Base-by-base conservation (phyloP, 1,284 basidiomycete species). In the Serendipita sp. region DNA sequence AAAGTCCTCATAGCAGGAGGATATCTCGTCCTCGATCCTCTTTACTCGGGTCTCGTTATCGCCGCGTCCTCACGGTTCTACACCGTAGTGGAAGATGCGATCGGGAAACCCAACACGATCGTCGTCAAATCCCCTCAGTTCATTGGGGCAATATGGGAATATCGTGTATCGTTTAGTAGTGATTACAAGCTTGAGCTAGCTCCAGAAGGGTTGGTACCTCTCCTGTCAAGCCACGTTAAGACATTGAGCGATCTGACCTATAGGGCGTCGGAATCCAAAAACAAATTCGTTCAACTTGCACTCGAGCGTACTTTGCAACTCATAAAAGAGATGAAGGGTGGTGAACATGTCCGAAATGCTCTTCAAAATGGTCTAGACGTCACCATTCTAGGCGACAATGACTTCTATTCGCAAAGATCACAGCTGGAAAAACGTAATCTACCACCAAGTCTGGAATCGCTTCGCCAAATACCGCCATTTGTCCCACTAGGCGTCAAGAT, bases 1-100 rank as follows among this genome's bases (percentile, higher is more conserved):
- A 99, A 99, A 74, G 94, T 97, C 62, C 82, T 99, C 65, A 74
- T 97, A 64, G 91, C 94, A 2, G 93, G 93, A 1, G 93, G 93
- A 2, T 97, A 96, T 76, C 87, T 97, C 63, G 91, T 97, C 30
- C 85, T 96, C 64, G 92, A 96, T 73, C 84, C 82, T 35, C 74
- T 78, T 3, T 91, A 90, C 72, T 83, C 86, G 34, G 93, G 93
- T 50, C 75, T 91, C 63, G 93, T 93, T 41, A 81, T 96, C 60
- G 91, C 91, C 0, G 95, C 95, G 4, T 90, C 90, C 8, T 91
- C 92, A 17, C 82, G 96, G 45, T 99, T 99, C 77, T 98, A 95
- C 75, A 87, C 92, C 49, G 77, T 81, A 64, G 74, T 87, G 64
- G 75, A 75, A 60, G 71, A 73, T 58, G 70, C 71, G 64, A 71